Evolutionary conservation across 441 rosid genomes (phyloP).

Genomic region (Codiaeum variegatum): DNA sequence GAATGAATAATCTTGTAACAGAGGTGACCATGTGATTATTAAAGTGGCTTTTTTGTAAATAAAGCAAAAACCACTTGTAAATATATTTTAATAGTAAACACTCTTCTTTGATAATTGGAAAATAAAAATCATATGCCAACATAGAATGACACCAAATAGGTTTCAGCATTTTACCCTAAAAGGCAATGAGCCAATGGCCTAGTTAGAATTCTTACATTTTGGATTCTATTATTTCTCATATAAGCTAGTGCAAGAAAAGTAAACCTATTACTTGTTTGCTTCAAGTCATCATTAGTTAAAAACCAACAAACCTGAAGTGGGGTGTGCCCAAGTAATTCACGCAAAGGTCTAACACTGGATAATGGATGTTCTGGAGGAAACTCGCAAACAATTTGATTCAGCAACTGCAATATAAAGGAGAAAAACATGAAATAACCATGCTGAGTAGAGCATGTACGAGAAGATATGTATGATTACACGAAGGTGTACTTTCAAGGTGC

Average conservation of each 20-base stretch:
- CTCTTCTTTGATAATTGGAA: no score
- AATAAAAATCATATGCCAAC: no score
- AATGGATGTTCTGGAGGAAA: slow-evolving; percentile 96
- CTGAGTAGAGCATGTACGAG: neutral
- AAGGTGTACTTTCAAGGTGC: neutral
- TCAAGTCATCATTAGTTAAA: neutral
- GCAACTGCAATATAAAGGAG: slow-evolving; percentile 49
- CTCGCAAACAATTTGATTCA: slow-evolving; percentile 95
- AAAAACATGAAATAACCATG: slow-evolving; percentile 11
- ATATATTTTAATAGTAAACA: no score
- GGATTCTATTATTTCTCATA: neutral
- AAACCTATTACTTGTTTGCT: neutral
- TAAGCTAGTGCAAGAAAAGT: neutral
- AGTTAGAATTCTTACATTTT: neutral
- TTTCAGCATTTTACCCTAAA: neutral
- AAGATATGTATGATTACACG: neutral
- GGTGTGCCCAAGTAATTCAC: slow-evolving; percentile 94
- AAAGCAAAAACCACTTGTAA: no score
- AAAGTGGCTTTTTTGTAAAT: no score
- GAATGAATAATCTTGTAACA: neutral
- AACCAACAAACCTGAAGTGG: slow-evolving; percentile 70
- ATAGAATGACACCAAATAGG: no score
- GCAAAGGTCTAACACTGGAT: slow-evolving; percentile 76
- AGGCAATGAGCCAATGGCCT: neutral
- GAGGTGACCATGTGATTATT: neutral